Conservation (phyloP, 2,329 filamentous ascomycete genomes). For the Cytospora mali region DNA sequence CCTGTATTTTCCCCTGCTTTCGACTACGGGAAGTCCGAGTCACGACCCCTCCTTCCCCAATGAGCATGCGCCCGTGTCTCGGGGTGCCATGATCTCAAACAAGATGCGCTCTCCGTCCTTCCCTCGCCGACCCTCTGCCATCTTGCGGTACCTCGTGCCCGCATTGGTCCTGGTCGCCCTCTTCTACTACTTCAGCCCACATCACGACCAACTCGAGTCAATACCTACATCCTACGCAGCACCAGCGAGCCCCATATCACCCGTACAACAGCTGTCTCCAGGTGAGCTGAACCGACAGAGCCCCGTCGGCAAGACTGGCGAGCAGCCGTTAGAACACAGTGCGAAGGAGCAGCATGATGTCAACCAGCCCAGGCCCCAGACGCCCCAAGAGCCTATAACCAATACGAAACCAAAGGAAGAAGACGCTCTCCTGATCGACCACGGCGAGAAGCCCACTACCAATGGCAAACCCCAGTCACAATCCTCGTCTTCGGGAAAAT, state of each 20-base stretch:
- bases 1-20: background rate
- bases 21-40: background rate
- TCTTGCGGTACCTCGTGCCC: constrained; percentile 43
- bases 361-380: constrained; percentile 11
- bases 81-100: constrained; percentile 30
- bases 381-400: constrained; percentile 22
- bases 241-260: constrained; percentile 2
- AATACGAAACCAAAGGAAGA: constrained; percentile 10
- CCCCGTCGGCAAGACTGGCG: constrained; percentile 21
- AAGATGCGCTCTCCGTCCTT: constrained; percentile 44
- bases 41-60: background rate
- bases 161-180: constrained; percentile 37
- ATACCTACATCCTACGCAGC: constrained; percentile 1
- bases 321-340: constrained; percentile 13
- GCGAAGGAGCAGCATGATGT: constrained; percentile 24
- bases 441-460: constrained; percentile 3
- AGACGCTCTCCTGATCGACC: constrained; percentile 16
- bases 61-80: constrained; percentile 28
- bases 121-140: constrained; percentile 43
- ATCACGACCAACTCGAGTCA: background rate
- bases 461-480: background rate
- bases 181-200: constrained; percentile 36
- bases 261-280: constrained; percentile 1
- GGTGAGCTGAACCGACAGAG: constrained; percentile 20
- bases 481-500: constrained; percentile 7